phyloP scores from a whole-genome alignment of 345 rosid species.

The Eucalyptus lansdowneana region DNA sequence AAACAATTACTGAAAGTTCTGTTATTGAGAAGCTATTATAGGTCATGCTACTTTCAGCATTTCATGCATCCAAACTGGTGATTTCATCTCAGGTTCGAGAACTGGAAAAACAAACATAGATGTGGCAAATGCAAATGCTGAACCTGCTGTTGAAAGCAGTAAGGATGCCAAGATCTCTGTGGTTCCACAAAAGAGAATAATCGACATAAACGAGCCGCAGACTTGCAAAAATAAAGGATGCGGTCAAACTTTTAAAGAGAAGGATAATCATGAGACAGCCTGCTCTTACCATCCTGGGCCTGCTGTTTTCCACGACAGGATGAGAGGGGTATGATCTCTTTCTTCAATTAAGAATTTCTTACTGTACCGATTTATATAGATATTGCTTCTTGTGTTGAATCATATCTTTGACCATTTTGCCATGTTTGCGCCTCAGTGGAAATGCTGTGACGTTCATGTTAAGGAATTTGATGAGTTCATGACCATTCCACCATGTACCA shows the following conservation, averaged over 20 bases:
- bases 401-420: neutral
- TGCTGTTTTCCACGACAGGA: constrained; percentile 79
- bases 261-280: constrained; percentile 70
- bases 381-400: neutral
- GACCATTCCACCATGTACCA: constrained; percentile 75
- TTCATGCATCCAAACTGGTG: neutral
- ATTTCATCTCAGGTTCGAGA: constrained; percentile 46
- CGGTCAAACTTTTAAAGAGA: constrained; percentile 74
- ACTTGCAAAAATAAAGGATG: constrained; percentile 81
- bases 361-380: neutral
- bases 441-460: constrained; percentile 79
- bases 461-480: constrained; percentile 96
- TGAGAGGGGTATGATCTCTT: constrained; percentile 47
- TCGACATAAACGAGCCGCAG: constrained; percentile 67
- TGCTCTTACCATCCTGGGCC: constrained; percentile 96
- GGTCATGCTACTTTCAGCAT: neutral
- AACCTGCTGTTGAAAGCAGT: constrained; percentile 13
- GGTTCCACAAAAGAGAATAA: constrained; percentile 26
- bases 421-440: constrained; percentile 51
- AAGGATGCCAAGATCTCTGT: constrained; percentile 6
- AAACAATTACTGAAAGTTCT: neutral
- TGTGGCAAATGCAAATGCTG: neutral
- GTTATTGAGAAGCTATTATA: neutral
- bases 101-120: constrained; percentile 12
- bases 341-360: neutral